These are phyloP conservation scores for Stylosanthes scabra DNA, from an alignment of 331 rosid species.

Conservation along the genomic window DNA sequence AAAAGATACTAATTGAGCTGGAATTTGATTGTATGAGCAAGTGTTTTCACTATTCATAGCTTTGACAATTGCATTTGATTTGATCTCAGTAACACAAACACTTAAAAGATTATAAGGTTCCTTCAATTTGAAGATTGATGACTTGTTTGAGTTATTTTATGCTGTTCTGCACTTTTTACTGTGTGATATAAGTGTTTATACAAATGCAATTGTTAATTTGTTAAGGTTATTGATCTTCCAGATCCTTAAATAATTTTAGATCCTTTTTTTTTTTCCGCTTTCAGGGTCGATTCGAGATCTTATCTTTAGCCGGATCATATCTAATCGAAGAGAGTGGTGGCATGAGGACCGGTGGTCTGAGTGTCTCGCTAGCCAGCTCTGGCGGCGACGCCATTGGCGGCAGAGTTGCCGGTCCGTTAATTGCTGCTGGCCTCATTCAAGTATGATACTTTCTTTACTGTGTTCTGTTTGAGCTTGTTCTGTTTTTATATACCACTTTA, in stretches of 20 bases:
- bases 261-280: background rate
- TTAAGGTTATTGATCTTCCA: background rate
- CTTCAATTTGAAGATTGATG: too few species aligned
- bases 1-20: background rate
- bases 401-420: conserved; percentile 74
- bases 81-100: background rate
- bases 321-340: conserved; percentile 48
- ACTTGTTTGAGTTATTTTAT: too few species aligned
- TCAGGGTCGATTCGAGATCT: conserved; percentile 91
- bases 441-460: conserved; percentile 42
- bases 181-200: conserved; percentile 19
- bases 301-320: conserved; percentile 80
- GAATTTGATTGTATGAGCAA: too few species aligned
- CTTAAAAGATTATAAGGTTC: too few species aligned
- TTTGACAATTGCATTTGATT: background rate
- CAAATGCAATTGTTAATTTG: background rate
- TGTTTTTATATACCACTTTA: background rate
- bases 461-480: conserved; percentile 1
- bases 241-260: conserved; percentile 30
- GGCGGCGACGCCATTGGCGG: conserved; percentile 86
- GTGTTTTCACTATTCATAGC: background rate
- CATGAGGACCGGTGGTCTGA: conserved; percentile 66
- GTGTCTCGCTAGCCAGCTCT: conserved; percentile 78
- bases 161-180: background rate
- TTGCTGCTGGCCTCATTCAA: conserved; percentile 81